Conservation (phyloP, 225 moss, liverwort and hornwort species). For the Rhytidiadelphus loreus region DNA sequence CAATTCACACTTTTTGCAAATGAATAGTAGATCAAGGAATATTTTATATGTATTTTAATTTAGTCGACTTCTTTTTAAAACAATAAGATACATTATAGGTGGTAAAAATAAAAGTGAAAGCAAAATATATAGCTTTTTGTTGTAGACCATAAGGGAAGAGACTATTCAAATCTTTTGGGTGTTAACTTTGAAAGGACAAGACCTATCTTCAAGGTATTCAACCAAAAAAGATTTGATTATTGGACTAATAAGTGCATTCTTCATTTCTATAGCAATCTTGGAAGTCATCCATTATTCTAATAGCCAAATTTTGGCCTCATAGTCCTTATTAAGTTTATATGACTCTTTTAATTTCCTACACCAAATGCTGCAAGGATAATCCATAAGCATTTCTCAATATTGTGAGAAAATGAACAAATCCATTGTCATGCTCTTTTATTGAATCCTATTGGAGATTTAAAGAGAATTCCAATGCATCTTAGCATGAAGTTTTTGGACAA, state of each 20-base stretch:
- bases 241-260: not conserved
- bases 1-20: no score
- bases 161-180: not conserved
- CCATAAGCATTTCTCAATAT: fast-evolving
- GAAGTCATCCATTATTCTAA: not conserved
- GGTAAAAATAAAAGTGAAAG: not conserved
- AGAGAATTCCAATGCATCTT: not conserved
- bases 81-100: not conserved
- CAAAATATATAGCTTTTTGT: not conserved
- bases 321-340: not conserved
- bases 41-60: not conserved
- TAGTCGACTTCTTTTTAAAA: not conserved
- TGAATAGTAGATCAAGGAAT: not conserved
- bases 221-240: fast-evolving
- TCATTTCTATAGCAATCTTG: not conserved
- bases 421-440: not conserved
- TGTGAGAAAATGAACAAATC: not conserved
- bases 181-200: no score
- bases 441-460: not conserved
- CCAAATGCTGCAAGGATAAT: no score
- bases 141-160: not conserved
- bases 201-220: not conserved
- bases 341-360: not conserved
- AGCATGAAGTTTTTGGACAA: not conserved
- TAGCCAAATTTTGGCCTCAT: not conserved